Evolutionary conservation across 108 stramenopile species (phyloP).

Genomic region (Cyclotella cryptica): DNA sequence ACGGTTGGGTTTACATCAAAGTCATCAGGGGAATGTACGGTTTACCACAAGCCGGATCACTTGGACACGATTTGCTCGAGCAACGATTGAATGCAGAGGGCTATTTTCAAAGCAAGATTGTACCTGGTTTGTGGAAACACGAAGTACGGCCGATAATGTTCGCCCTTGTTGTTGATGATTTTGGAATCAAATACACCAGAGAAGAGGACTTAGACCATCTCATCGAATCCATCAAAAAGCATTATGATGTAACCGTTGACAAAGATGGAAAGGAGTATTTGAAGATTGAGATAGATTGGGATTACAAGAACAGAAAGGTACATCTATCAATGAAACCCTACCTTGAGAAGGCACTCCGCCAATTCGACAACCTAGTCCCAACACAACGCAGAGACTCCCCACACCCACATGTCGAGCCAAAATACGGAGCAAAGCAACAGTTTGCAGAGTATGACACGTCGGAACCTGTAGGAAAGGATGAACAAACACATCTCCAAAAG

Average conservation of each 20-base stretch:
- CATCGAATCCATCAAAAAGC: constrained; percentile 25
- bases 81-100: too few species aligned
- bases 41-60: too few species aligned
- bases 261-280: constrained; percentile 24
- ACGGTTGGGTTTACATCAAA: too few species aligned
- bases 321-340: too few species aligned
- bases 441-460: constrained; percentile 24
- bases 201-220: too few species aligned
- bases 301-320: too few species aligned
- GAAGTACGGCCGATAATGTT: constrained; percentile 30
- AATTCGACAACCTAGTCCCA: constrained; percentile 24
- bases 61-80: too few species aligned
- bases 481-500: constrained; percentile 44
- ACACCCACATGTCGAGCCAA: too few species aligned
- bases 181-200: too few species aligned
- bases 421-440: constrained; percentile 49
- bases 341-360: too few species aligned
- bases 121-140: constrained; percentile 32
- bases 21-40: too few species aligned
- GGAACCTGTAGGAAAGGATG: constrained; percentile 9
- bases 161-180: constrained; percentile 56
- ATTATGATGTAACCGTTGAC: constrained; percentile 61
- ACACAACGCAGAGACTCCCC: constrained; percentile 33
- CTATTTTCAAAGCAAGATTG: constrained; percentile 10
- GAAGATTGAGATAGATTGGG: constrained; percentile 22